Conservation (phyloP, 768 basidiomycete genomes). For the Termitomyces sp. region DNA sequence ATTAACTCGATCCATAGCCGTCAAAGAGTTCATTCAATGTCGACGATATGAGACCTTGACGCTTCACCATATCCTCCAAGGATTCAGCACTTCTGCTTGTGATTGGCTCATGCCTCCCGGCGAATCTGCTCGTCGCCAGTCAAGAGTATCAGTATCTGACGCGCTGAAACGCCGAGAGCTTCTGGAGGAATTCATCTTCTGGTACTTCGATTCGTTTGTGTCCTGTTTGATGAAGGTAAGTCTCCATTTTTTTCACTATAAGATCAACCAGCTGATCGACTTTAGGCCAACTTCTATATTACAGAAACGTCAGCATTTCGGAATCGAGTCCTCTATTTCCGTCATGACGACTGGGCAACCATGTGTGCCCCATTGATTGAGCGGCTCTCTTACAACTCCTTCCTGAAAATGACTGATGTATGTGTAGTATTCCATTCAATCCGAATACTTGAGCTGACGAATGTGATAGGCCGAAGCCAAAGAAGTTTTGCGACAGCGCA, state of each 20-base stretch:
- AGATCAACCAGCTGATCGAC: not conserved
- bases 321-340: conserved; percentile 84
- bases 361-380: conserved; percentile 80
- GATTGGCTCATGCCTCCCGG: conserved; percentile 67
- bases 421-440: conserved; percentile 8
- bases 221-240: conserved; percentile 70
- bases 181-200: conserved; percentile 85
- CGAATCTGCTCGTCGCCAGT: conserved; percentile 29
- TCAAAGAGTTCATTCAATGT: conserved; percentile 66
- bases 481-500: conserved; percentile 64
- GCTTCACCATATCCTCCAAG: conserved; percentile 73
- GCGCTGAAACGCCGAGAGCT: conserved; percentile 73
- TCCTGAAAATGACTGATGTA: conserved; percentile 68
- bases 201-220: conserved; percentile 90
- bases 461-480: conserved; percentile 50
- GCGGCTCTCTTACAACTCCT: conserved; percentile 65
- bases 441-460: not conserved
- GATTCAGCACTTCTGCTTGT: conserved; percentile 68
- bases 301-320: conserved; percentile 87
- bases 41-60: conserved; percentile 80
- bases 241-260: conserved; percentile 12
- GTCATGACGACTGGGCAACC: conserved; percentile 89
- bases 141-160: conserved; percentile 59
- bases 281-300: conserved; percentile 87
- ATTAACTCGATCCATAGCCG: conserved; percentile 36